Evolutionary conservation across 768 basidiomycete genomes (phyloP), one percentile per base, ranked within the genome.

Genomic region (Boletus sp.): DNA sequence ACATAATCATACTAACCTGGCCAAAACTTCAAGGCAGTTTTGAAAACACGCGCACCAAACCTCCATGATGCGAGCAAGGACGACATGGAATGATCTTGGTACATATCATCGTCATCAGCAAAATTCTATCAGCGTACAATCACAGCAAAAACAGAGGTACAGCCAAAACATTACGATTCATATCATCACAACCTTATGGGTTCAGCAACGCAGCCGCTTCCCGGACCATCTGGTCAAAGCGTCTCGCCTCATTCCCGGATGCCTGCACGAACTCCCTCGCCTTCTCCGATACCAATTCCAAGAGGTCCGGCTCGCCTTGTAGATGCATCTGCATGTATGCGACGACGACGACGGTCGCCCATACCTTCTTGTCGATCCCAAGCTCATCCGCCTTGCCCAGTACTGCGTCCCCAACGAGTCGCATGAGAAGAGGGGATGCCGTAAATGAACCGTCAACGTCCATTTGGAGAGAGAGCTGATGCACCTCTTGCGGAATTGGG

Each of bases 381-480:
- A 67, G 47, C 5, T 67, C 70, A 15, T 54, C 63, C 1, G 66
- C 71, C 57, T 77, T 74, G 9, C 64, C 56, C 4, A 78, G 47
- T 1, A 73, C 71, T 0, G 55, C 57, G 0, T 64, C 51, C 7
- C 80, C 80, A 5, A 82, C 70, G 36, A 84, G 64, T 14, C 10
- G 48, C 0, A 59, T 60, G 7, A 83, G 66, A 1, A 62, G 40
- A 4, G 73, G 61, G 33, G 71, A 61, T 1, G 69, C 56, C 8
- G 61, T n/a, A 65, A 81, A 85, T 1, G 81, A 81, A 0, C 84
- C 84, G 50, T 83, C 78, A 29, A 74, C 73, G 3, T 58, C 47
- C 69, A 82, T 80, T 20, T 78, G 56, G 14, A 60, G 58, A 11
- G 80, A 66, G 40, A 84, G 66, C 3, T 71, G 53, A 17, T 77